Percentiles rank a stretch among this genome's conserved stretches.
Conservation (phyloP, 2,329 filamentous ascomycete species). For the Domatiomyces globalis region DNA sequence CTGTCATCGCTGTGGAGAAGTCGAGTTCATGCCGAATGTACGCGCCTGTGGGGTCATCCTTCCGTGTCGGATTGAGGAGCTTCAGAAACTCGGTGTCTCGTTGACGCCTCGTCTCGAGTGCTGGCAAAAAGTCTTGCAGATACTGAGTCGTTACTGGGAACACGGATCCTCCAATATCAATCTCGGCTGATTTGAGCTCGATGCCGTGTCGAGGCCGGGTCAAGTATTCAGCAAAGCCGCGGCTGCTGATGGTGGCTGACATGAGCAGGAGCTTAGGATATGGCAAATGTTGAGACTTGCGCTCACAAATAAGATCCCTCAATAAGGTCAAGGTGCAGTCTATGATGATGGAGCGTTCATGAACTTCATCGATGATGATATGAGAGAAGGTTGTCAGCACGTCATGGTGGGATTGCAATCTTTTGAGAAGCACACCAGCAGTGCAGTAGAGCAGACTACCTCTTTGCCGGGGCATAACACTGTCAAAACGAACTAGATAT, state of each 20-base stretch:
- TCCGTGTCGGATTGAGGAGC: background rate
- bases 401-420: constrained; percentile 82
- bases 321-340: constrained; percentile 90
- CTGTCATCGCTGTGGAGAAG: background rate
- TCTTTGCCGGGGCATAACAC: constrained; percentile 64
- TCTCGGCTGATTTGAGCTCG: constrained; percentile 40
- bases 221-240: constrained; percentile 78
- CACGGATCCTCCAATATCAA: constrained; percentile 82
- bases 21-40: background rate
- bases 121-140: constrained; percentile 59
- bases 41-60: background rate
- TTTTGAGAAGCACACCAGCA: constrained; percentile 80
- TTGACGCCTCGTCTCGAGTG: constrained; percentile 1
- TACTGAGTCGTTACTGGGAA: constrained; percentile 80
- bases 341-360: constrained; percentile 89
- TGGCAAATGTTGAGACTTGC: constrained; percentile 32
- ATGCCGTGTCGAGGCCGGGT: constrained; percentile 24
- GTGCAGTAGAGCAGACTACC: constrained; percentile 61
- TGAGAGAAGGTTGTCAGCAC: constrained; percentile 61
- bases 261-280: constrained; percentile 89
- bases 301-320: constrained; percentile 59
- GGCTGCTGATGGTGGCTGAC: constrained; percentile 91
- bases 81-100: background rate
- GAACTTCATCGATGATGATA: constrained; percentile 77
- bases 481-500: constrained; percentile 85